phyloP scores from a whole-genome alignment of 2,329 filamentous ascomycete species.

The Pleomassaria siparia region DNA sequence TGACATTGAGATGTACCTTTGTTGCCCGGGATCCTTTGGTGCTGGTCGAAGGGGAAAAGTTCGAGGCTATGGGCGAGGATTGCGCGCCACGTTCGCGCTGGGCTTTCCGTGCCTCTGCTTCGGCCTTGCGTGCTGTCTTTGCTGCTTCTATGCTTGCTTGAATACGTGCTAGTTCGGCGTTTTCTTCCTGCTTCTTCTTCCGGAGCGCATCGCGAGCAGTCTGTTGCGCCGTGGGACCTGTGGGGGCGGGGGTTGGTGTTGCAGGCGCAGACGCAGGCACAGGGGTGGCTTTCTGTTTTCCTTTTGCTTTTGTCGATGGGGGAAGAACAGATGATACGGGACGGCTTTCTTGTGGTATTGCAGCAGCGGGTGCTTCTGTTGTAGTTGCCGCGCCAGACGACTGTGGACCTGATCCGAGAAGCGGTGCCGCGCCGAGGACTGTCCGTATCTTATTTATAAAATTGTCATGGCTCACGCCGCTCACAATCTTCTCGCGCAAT shows the following conservation, averaged over 20 bases:
- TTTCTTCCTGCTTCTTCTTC: conserved; percentile 64
- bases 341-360: conserved; percentile 5
- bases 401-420: conserved; percentile 19
- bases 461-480: conserved; percentile 65
- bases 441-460: conserved; percentile 61
- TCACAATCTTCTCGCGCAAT: conserved; percentile 73
- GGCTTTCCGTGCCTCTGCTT: conserved; percentile 35
- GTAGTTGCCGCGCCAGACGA: background rate
- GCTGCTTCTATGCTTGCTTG: conserved; percentile 76
- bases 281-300: conserved; percentile 49
- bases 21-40: conserved; percentile 33
- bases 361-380: background rate
- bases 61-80: conserved; percentile 6
- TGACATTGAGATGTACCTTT: conserved; percentile 64
- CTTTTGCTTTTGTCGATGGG: conserved; percentile 31
- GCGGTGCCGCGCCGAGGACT: conserved; percentile 34
- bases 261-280: too few species aligned
- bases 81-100: conserved; percentile 30
- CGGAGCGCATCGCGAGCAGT: conserved; percentile 52
- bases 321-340: conserved; percentile 15
- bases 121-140: conserved; percentile 63
- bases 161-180: conserved; percentile 70
- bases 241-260: conserved; percentile 37
- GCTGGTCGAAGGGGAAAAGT: conserved; percentile 13
- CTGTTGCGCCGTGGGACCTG: conserved; percentile 37